Evolutionary conservation across 2,329 filamentous ascomycete species (phyloP).

Genomic region (Botrytis cinerea): DNA sequence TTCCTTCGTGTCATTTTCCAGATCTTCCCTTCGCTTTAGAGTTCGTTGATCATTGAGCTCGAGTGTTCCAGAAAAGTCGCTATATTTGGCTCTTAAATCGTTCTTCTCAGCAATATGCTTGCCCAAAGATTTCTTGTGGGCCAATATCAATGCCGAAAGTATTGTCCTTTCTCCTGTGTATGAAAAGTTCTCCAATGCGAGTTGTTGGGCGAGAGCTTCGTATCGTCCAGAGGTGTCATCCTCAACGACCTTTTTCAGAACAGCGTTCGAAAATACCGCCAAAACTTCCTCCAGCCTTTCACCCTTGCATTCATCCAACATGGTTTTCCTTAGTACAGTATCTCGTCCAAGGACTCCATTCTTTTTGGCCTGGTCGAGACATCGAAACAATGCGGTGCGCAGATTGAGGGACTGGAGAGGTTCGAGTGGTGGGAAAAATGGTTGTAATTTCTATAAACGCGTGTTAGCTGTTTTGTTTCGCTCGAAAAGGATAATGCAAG

Average conservation of each 20-base stretch:
- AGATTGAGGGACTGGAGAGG: constrained; percentile 90
- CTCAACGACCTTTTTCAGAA: constrained; percentile 69
- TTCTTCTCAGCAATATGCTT: constrained; percentile 60
- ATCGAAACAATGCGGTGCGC: constrained; percentile 77
- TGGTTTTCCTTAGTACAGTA: constrained; percentile 81
- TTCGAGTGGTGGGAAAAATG: constrained; percentile 88
- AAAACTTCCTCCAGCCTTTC: constrained; percentile 87
- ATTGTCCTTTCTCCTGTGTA: constrained; percentile 56
- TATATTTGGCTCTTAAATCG: constrained; percentile 58
- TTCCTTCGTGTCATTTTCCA: constrained; percentile 41
- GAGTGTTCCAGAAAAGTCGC: constrained; percentile 65
- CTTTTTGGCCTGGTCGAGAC: constrained; percentile 84
- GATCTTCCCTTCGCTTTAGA: constrained; percentile 53
- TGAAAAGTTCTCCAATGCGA: constrained; percentile 61
- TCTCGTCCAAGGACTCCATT: constrained; percentile 80
- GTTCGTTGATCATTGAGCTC: constrained; percentile 62
- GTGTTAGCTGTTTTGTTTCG: constrained; percentile 4
- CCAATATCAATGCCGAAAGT: constrained; percentile 68
- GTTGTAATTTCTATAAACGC: constrained; percentile 72
- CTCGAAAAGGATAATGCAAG: no score
- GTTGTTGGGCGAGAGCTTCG: constrained; percentile 52
- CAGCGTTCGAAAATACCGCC: constrained; percentile 78
- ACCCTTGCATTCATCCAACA: constrained; percentile 95
- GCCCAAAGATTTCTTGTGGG: constrained; percentile 69
- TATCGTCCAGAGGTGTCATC: constrained; percentile 46